A percentile compares a stretch with the other conserved stretches of the same genome.
phyloP scores from a whole-genome alignment of 495 filamentous ascomycete genomes.

The Xylaria scruposa region DNA sequence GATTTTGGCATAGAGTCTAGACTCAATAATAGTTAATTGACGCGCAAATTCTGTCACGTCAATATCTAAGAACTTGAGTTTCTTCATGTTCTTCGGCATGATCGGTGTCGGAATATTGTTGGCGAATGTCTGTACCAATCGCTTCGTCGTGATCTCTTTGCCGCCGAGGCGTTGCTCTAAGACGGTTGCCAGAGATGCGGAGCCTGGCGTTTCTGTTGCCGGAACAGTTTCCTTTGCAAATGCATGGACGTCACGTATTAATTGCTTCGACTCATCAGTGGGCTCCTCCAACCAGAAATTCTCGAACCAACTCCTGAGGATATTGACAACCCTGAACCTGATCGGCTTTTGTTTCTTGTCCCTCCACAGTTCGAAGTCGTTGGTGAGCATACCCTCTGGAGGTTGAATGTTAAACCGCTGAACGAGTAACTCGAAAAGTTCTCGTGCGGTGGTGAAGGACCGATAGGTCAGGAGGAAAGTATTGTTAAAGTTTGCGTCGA shows the following conservation, averaged over 20 bases:
- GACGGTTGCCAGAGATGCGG: conserved; percentile 76
- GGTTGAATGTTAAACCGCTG: conserved; percentile 92
- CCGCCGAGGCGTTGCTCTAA: conserved; percentile 87
- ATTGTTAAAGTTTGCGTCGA: conserved; percentile 95
- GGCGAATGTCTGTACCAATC: conserved; percentile 83
- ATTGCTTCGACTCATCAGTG: conserved; percentile 79
- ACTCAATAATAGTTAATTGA: conserved; percentile 96
- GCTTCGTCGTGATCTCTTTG: conserved; percentile 85
- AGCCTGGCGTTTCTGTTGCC: conserved; percentile 88
- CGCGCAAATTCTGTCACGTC: conserved; percentile 94
- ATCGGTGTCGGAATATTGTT: conserved; percentile 83
- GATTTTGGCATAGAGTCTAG: conserved; percentile 91
- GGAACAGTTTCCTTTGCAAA: conserved; percentile 94
- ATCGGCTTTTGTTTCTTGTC: conserved; percentile 96
- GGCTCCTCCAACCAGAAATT: conserved; percentile 97
- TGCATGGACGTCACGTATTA: conserved; percentile 85
- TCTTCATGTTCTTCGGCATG: conserved; percentile 99
- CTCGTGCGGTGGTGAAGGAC: conserved; percentile 88
- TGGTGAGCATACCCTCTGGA: conserved; percentile 75
- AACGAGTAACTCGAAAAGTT: conserved; percentile 91
- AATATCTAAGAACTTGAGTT: conserved; percentile 97
- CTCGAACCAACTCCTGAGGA: conserved; percentile 97
- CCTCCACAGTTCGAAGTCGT: conserved; percentile 85
- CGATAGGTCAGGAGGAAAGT: conserved; percentile 97
- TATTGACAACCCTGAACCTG: conserved; percentile 94